Base-by-base conservation (phyloP, 140 eudicot genomes). In the Flaveria floridana region DNA sequence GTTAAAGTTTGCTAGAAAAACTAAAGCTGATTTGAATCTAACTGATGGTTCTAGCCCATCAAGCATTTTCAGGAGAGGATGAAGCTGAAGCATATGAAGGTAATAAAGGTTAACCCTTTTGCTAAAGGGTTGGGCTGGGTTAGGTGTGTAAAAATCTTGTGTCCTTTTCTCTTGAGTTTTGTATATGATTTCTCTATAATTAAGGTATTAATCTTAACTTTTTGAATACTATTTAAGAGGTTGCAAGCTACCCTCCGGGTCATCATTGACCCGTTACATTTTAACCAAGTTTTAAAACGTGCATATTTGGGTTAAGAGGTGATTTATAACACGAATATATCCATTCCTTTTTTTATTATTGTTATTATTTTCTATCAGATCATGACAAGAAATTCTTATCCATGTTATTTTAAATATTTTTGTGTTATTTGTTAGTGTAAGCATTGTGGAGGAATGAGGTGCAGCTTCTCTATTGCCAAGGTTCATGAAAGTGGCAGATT, bases 1-100 rank as follows among this genome's bases (percentile, higher is more conserved):
- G 6, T 80, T 94, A 73, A 94, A 94, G 82, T 94, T 94, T 76
- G 97, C 99, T 50, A 84, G 99, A 5, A 94, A 94, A 83, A 88
- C 86, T 76, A 90, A 86, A 81, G 82, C 87, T 47, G 99, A 90
- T 82, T 68, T 90, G 30, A 84, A 77, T 82, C 76, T 81, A 46
- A 84, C 82, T 28, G 91, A 84, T 70, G 84, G 94, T 88, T 87
- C 99, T 19, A 94, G 91, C 80, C 96, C 97, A 2, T 86, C 96
- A 18, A 80, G 89, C 82, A 64, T 88, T 79, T 82, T 91, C 91
- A 65, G 99, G 91, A 76, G 99, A 84, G 92, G 99, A 87, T 75
- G 91, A 94, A 26, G 67, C 65, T 68, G 89, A 92, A 57, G 88
- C 86, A 73, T 78, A 81, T 20, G 71, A 74, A 80, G 71, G 72